Evolutionary conservation across 2,329 filamentous ascomycete species (phyloP), one percentile per base, ranked within the genome.

Genomic region (Microcyclosporella mali): DNA sequence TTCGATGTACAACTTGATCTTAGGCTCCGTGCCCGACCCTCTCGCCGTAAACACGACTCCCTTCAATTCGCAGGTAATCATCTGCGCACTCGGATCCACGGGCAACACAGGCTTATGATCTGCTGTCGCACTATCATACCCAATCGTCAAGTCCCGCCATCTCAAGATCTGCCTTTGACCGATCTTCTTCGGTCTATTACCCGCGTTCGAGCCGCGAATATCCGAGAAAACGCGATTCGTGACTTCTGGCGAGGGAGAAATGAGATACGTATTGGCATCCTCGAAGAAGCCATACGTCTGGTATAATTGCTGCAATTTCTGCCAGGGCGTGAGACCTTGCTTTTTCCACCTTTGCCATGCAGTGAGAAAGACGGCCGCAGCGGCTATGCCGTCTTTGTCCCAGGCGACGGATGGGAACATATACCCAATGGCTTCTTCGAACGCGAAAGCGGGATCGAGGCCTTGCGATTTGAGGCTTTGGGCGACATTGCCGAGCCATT

Each of bases 401-500:
- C 77, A 74, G 30, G 78, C 78, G 1, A 81, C 73, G 6, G 70
- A 63, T 0, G 78, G 70, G 41, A 82, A 79, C 79, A 82, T 82
- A 59, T 81, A 83, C 1, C 79, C 79, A 16, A 83, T 71, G 6
- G 79, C 79, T 62, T 83, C 79, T 60, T 83, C 79, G 51, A 78
- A 83, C 1, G 78, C 78, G 54, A 74, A 82, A 0, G 70, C 65
- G 1, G 75, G 70, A 16, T 70, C 64, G 51, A 74, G 75, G 17
- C 73, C 75, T 41, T 65, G 55, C 2, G 58, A 53, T 42, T 71
- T 65, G 2, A 81, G 67, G n/a, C 72, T 64, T 14, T 72, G 70
- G 1, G 77, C 75, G 34, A 74, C 68, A 49, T 81, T 82, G 2
- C 78, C 79, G 49, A 83, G 72, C 79, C 79, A 83, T 59, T 83